Conservation (phyloP, 768 basidiomycete genomes). For the Tylopilus plumbeoviolaceoides region DNA sequence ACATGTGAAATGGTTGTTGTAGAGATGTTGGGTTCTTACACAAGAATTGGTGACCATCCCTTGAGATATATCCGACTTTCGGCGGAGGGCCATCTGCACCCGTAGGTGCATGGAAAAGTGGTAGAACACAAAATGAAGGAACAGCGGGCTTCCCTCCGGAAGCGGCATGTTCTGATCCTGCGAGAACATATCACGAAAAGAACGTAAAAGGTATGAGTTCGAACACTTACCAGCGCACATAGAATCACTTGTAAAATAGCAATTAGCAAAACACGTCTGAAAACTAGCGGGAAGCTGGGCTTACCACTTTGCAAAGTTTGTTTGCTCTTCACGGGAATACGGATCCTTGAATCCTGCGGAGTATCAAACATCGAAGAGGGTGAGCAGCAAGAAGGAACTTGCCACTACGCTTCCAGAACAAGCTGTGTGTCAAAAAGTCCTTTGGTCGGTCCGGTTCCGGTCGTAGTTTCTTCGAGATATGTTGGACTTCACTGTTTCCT, state of each 20-base stretch:
- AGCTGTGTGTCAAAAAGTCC: slow-evolving; percentile 51
- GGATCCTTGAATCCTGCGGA: slow-evolving; percentile 58
- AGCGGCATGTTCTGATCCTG: slow-evolving; percentile 49
- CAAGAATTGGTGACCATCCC: slow-evolving; percentile 51
- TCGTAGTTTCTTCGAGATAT: slow-evolving; percentile 35
- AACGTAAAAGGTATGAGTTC: background rate
- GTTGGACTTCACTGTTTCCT: slow-evolving; percentile 41
- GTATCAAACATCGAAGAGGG: background rate
- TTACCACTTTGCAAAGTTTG: slow-evolving; percentile 51
- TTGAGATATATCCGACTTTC: slow-evolving; percentile 45
- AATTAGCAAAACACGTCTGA: background rate
- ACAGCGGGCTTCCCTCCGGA: slow-evolving; percentile 34
- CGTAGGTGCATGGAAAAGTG: slow-evolving; percentile 47
- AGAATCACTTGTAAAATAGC: slow-evolving; percentile 35
- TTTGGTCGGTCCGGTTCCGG: slow-evolving; percentile 47
- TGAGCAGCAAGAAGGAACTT: slow-evolving; percentile 3
- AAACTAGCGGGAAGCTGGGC: slow-evolving; percentile 5
- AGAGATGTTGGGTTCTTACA: slow-evolving; percentile 48
- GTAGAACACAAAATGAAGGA: slow-evolving; percentile 52
- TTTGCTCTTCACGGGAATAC: slow-evolving; percentile 52
- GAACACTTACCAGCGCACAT: slow-evolving; percentile 44
- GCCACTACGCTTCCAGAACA: slow-evolving; percentile 58
- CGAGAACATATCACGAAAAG: background rate
- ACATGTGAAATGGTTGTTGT: slow-evolving; percentile 59
- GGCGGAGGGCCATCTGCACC: slow-evolving; percentile 17